Conservation (phyloP, 768 basidiomycete species). For the Phlebiopsis gigantea region DNA sequence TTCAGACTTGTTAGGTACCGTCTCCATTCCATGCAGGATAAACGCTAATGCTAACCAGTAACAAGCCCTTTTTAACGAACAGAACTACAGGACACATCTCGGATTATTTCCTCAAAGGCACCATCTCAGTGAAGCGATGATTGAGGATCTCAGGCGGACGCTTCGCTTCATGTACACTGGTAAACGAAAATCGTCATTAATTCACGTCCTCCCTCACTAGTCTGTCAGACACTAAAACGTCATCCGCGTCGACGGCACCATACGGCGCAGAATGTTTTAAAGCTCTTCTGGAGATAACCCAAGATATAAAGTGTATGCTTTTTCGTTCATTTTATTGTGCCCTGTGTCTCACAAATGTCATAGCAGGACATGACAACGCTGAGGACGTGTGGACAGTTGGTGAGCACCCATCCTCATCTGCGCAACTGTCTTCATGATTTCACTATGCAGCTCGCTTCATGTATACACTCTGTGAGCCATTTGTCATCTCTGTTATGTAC, state of each 20-base stretch:
- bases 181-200: no score
- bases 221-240: background rate
- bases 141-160: background rate
- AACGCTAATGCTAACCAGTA: no score
- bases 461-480: background rate
- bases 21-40: no score
- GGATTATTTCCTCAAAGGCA: conserved; percentile 15
- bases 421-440: background rate
- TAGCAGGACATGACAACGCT: background rate
- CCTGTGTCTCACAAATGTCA: background rate
- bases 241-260: background rate
- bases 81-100: conserved; percentile 17
- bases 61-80: no score
- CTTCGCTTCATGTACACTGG: background rate
- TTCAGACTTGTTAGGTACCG: no score
- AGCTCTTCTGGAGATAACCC: background rate
- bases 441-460: background rate
- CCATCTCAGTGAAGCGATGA: background rate
- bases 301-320: background rate
- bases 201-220: background rate
- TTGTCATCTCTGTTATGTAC: no score
- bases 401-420: background rate
- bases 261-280: background rate
- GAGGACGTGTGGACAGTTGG: background rate
- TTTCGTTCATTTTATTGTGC: background rate